A percentile compares a stretch with the other conserved stretches of the same genome.
Conservation (phyloP, 805 yeast species). For the Myxozyma sirexii region DNA sequence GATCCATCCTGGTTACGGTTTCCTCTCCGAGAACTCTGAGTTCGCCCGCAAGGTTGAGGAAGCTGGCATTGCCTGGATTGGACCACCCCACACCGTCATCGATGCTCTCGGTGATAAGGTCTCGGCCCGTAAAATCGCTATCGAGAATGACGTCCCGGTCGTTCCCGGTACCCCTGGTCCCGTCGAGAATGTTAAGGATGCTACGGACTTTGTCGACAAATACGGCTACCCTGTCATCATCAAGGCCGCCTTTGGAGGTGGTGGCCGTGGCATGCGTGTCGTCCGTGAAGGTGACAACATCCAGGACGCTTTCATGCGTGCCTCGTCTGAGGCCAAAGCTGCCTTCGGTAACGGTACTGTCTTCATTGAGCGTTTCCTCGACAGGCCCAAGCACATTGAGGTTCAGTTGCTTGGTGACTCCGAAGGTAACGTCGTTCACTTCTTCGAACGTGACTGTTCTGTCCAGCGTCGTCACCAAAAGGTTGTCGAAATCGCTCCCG, state of each 20-base stretch:
- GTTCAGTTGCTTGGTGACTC: slow-evolving; percentile 93
- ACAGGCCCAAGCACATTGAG: slow-evolving; percentile 96
- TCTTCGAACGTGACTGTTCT: slow-evolving; percentile 98
- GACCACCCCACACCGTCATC: slow-evolving; percentile 85
- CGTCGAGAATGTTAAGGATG: slow-evolving; percentile 76
- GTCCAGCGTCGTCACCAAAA: slow-evolving; percentile 99
- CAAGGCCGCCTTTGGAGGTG: slow-evolving; percentile 99
- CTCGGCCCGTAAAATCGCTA: slow-evolving; percentile 86
- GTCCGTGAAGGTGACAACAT: slow-evolving; percentile 95
- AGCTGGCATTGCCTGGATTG: slow-evolving; percentile 93
- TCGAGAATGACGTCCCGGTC: slow-evolving; percentile 78
- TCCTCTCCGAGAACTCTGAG: slow-evolving; percentile 86
- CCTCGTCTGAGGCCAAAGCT: slow-evolving; percentile 89
- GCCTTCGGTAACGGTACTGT: slow-evolving; percentile 99
- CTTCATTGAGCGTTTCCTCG: slow-evolving; percentile 92
- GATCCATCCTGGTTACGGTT: slow-evolving; percentile 94
- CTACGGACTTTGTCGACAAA: slow-evolving; percentile 72
- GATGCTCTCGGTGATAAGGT: slow-evolving; percentile 98
- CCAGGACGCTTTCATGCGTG: slow-evolving; percentile 88
- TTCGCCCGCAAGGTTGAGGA: slow-evolving; percentile 90
- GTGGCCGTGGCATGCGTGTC: slow-evolving; percentile 99
- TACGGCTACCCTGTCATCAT: slow-evolving; percentile 96
- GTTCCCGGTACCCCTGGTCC: slow-evolving; percentile 99
- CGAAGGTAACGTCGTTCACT: slow-evolving; percentile 91
- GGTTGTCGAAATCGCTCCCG: slow-evolving; percentile 98